Conservation (phyloP, 2,329 filamentous ascomycete genomes). For the Calonectria pseudoreteaudii region DNA sequence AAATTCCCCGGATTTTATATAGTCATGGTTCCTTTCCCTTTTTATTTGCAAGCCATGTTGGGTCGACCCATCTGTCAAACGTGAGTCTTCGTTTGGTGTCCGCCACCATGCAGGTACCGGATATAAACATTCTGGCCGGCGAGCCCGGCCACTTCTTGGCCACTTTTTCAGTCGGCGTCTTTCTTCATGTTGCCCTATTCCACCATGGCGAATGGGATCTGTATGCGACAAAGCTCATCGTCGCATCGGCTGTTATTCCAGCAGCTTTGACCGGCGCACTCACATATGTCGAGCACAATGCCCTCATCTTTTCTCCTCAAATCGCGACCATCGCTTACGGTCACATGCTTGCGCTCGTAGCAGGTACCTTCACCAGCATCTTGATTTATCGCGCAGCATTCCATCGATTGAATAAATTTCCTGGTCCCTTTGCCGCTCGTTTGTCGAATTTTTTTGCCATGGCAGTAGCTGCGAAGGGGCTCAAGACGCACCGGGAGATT, state of each 20-base stretch:
- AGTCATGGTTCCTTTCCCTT: not conserved
- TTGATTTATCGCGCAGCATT: conserved; percentile 26
- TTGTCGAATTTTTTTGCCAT: conserved; percentile 22
- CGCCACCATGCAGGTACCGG: not conserved
- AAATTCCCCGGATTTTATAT: not conserved
- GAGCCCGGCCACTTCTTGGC: not conserved
- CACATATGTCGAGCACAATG: not conserved
- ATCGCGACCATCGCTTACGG: not conserved
- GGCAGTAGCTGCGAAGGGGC: not conserved
- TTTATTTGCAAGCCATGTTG: not conserved
- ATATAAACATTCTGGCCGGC: not conserved
- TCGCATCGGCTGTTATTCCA: not conserved
- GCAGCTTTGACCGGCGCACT: not conserved
- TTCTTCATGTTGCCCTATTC: not conserved
- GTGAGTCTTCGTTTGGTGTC: not conserved
- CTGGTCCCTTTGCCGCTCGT: conserved; percentile 24
- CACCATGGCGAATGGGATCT: conserved; percentile 31
- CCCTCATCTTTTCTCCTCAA: not conserved
- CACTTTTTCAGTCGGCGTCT: not conserved
- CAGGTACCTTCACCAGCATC: conserved; percentile 16
- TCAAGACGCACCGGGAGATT: conserved; percentile 23
- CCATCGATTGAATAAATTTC: conserved; percentile 26
- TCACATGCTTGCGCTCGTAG: not conserved
- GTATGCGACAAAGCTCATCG: not conserved
- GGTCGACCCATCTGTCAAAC: not conserved